Base-by-base conservation (phyloP, 75 land plant genomes). In the Larix kaempferi region DNA sequence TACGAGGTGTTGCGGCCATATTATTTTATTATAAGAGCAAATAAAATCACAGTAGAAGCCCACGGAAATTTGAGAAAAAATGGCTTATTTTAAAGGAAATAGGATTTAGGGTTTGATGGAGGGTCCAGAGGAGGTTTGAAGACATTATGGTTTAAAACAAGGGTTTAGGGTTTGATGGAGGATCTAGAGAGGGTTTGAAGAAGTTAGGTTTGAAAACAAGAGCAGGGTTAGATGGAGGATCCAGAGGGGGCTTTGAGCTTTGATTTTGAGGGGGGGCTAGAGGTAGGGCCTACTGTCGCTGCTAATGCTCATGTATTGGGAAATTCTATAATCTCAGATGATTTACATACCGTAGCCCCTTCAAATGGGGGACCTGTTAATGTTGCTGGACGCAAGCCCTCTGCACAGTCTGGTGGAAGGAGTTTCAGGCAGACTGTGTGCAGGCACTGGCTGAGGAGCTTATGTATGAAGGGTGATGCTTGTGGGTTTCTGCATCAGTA, bases 391-490 rank as follows among this genome's bases (percentile, higher is more conserved):
- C 12, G 10, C 54, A 69, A 37, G 12, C 49, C 73, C 21, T 16
- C 76, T 29, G 33, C 59, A 3, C 74, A 78, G 59, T 55, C 59
- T 57, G 90, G 82, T 71, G 75, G 90, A 72, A 77, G 92, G 82
- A 98, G 95, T 79, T 98, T 83, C 88, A 82, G 99, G 79, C 98
- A 98, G 87, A 98, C 99, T 19, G 99, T 98, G 23, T 98, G 99
- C 80, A 86, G 99, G 72, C 99, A 98, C 80, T 98, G 99, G 99
- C 88, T 98, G 25, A 82, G 99, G 19, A 82, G 96, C 11, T 87
- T 98, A 35, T 98, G 99, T 67, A 98, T 98, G 99, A 98, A 98
- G 79, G 99, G 99, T 2, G 94, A 94, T n/a, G 95, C 91, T 19
- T 98, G 99, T 71, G 99, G 99, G 2, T 98, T 98, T 74, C 80